A percentile compares a stretch with the other conserved stretches of the same genome.
These are phyloP conservation scores for Blumeriella jaapii DNA, from an alignment of 2,329 filamentous ascomycete genomes.

Conservation along the genomic window DNA sequence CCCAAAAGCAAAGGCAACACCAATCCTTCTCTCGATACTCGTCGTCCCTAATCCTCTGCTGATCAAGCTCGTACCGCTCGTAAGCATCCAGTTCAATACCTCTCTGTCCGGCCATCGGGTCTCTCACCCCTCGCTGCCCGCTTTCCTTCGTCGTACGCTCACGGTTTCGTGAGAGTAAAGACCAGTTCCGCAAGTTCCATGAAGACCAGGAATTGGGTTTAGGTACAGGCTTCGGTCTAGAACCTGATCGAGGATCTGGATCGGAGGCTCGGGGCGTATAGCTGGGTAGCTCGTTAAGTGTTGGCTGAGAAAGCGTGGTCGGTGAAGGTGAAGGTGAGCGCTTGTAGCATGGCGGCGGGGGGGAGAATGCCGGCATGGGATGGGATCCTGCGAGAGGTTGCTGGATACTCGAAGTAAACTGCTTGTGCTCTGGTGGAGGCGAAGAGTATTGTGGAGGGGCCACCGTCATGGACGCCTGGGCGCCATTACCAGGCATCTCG, in stretches of 20 bases:
- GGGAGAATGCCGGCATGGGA: neutral
- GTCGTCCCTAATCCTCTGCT: neutral
- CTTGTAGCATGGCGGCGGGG: constrained; percentile 4
- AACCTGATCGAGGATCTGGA: neutral
- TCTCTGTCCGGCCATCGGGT: neutral
- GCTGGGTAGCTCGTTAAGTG: constrained; percentile 2
- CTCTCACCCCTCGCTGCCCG: neutral
- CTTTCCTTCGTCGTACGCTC: too few relatives aligned
- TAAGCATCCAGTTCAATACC: neutral
- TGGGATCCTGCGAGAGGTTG: constrained; percentile 3
- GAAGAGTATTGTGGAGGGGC: neutral
- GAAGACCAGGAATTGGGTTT: neutral
- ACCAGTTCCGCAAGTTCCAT: constrained; percentile 1
- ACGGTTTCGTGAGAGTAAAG: too few relatives aligned
- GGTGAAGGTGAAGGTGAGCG: neutral
- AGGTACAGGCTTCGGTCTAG: neutral
- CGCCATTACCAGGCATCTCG: neutral
- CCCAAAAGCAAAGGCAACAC: constrained; percentile 14
- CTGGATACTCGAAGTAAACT: constrained; percentile 1
- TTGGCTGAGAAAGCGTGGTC: neutral
- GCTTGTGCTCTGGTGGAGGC: constrained; percentile 2
- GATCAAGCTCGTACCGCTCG: constrained; percentile 1
- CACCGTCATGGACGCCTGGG: neutral
- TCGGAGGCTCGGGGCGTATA: neutral
- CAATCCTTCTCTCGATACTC: constrained; percentile 5